Base-by-base conservation (phyloP, 1,284 basidiomycete species). In the Pseudomicrostroma phylloplanum region DNA sequence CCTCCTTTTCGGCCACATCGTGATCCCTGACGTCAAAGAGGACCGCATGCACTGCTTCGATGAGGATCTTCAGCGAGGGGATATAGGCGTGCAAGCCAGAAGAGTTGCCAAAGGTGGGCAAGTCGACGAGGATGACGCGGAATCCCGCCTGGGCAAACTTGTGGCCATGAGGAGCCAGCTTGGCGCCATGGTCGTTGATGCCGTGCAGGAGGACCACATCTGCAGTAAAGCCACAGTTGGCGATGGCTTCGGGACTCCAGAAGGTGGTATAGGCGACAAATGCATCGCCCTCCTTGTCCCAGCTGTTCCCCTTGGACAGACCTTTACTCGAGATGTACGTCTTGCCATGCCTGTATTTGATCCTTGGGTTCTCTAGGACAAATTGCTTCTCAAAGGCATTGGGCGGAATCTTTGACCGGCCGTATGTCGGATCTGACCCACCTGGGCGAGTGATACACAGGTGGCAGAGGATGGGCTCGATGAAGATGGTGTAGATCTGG, bases 121-220 rank as follows among this genome's bases (percentile, higher is more conserved):
- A 70, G 67, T 84, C 83, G 19, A 82, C 80, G 6, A 81, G 74
- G 62, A 84, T 81, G 36, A 83, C 76, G 25, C 83, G 74, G 69
- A 83, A 83, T 0, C 83, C 83, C 4, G 80, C 78, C 60, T 80
- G 74, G 55, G 83, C 73, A 61, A 83, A 81, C 54, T 80, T 76
- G 2, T 67, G 67, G 8, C 81, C 77, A 57, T 83, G 82, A 9
- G 81, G 80, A 0, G 79, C 77, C 55, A 81, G 81, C 41, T 69
- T 78, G 25, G 70, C 74, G 2, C 69, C 69, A 56, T 77, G 76
- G 54, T 76, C 72, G 57, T 77, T 77, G 64, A 78, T 73, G 11
- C 76, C 76, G 61, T 78, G 76, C 6, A 68, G 65, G 51, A 78
- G 58, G 55, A 76, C 67, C 6, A 77, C 65, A 58, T 77, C 74